phyloP scores from a whole-genome alignment of 352 stramenopile genomes.

The Thalassiosira mediterranea region DNA sequence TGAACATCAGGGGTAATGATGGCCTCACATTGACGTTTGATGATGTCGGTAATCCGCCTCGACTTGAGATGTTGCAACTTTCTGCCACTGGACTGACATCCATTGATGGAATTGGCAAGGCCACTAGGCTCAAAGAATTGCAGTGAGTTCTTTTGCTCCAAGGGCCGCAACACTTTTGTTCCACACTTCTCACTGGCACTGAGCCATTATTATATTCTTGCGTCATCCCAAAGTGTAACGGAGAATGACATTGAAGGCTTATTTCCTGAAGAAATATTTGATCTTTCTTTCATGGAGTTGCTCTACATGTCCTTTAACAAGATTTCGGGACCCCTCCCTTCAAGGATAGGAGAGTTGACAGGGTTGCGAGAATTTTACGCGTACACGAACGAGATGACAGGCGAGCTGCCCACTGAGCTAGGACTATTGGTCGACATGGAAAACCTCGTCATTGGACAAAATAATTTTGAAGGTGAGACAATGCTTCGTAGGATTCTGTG shows the following conservation, averaged over 20 bases:
- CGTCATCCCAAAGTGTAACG: conserved; percentile 33
- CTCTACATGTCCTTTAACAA: conserved; percentile 63
- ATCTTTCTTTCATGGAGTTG: conserved; percentile 52
- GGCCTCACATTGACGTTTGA: conserved; percentile 49
- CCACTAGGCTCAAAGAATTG: conserved; percentile 62
- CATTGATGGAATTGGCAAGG: conserved; percentile 48
- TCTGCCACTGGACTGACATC: conserved; percentile 51
- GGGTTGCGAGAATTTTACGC: conserved; percentile 66
- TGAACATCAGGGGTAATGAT: conserved; percentile 60
- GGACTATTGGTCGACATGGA: conserved; percentile 58
- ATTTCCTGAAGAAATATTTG: conserved; percentile 74
- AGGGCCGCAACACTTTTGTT: not conserved
- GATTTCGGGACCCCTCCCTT: conserved; percentile 51
- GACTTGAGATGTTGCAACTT: conserved; percentile 53
- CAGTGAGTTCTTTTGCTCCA: conserved; percentile 31
- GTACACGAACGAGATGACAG: conserved; percentile 65
- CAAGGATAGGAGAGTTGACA: conserved; percentile 61
- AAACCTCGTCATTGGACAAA: conserved; percentile 52
- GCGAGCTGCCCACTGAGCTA: conserved; percentile 71
- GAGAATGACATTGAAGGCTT: conserved; percentile 54
- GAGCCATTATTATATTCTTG: not conserved
- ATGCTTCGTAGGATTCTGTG: too few species aligned
- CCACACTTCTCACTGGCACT: not conserved
- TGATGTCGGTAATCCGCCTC: conserved; percentile 37
- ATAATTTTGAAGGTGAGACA: conserved; percentile 46